Base-by-base conservation (phyloP, 306 rosid genomes). In the Cicer yamashitae region DNA sequence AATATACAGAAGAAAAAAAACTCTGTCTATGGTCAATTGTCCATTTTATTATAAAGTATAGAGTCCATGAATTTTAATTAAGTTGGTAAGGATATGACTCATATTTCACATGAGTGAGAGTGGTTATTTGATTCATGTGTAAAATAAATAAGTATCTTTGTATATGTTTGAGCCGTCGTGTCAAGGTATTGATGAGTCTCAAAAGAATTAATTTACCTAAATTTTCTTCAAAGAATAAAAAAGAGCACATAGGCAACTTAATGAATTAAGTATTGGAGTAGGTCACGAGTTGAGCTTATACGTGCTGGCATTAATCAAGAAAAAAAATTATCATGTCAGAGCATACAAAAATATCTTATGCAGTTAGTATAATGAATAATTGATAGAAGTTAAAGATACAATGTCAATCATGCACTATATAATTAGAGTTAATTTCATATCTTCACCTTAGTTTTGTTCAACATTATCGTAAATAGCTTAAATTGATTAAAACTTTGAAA, bases 291-390 rank as follows among this genome's bases (percentile, higher is more conserved):
- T 70, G 56, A 63, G 6, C 14, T 76, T 57, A 67, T 76, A 82
- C 86, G 84, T 80, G 89, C 82, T 63, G 58, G 74, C 82, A 86
- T 82, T 80, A 82, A 82, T 59, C 22, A 7, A 14, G 10, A n/a
- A 37, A 17, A 17, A 44, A 66, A 63, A 48, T 17, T 25, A 75
- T 74, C 45, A 67, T 50, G 83, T 66, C 81, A 67, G 82, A 58
- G 44, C 60, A 64, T 63, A 59, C 3, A 20, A 39, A 11, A 37
- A 51, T 47, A 43, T 30, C 3, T 39, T 2, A 8, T 5, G 15
- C n/a, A 62, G 62, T 9, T 56, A 20, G 17, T 30, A 25, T 22
- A 71, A 45, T 25, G 43, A 59, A 59, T 59, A 14, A 51, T n/a
- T 51, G 20, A 14, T 51, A 51, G 7, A 51, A 14, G 56, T 50